Conservation (phyloP, 805 yeast genomes). For the Diddensiella caesifluorescens region DNA sequence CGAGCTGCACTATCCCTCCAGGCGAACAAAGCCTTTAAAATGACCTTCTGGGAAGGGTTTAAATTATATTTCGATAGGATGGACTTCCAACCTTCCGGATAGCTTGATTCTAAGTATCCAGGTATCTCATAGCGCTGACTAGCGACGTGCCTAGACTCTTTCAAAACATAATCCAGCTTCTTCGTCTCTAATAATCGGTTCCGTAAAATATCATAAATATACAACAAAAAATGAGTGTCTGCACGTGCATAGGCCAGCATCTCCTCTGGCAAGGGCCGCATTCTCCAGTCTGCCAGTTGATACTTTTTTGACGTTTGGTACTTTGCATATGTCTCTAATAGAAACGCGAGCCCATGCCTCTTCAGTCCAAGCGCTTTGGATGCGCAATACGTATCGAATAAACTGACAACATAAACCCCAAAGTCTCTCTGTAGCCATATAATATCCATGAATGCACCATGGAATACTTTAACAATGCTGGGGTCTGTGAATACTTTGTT, state of each 20-base stretch:
- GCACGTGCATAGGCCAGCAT: constrained; percentile 87
- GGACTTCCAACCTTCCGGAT: constrained; percentile 57
- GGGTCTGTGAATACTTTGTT: constrained; percentile 83
- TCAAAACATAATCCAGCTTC: constrained; percentile 47
- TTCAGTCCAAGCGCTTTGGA: constrained; percentile 74
- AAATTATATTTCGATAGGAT: constrained; percentile 63
- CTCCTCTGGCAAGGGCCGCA: constrained; percentile 71
- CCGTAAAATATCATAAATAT: constrained; percentile 70
- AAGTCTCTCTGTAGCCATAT: constrained; percentile 95
- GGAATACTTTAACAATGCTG: constrained; percentile 74
- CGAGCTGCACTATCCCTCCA: constrained; percentile 86
- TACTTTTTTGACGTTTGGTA: constrained; percentile 90
- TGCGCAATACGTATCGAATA: constrained; percentile 93
- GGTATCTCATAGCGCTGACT: constrained; percentile 75
- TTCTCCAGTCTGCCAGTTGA: constrained; percentile 95
- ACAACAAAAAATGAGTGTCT: constrained; percentile 86
- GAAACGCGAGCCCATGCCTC: constrained; percentile 74
- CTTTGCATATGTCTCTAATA: constrained; percentile 71
- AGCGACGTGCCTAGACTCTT: constrained; percentile 75
- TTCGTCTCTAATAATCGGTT: constrained; percentile 51
- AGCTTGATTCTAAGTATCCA: constrained; percentile 42
- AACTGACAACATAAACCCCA: constrained; percentile 81
- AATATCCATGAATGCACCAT: constrained; percentile 96
- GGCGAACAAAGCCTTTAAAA: constrained; percentile 56
- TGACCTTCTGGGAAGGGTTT: constrained; percentile 45